phyloP scores from a whole-genome alignment of 2,329 filamentous ascomycete genomes.

The Chrysoporthe deuterocubensis region DNA sequence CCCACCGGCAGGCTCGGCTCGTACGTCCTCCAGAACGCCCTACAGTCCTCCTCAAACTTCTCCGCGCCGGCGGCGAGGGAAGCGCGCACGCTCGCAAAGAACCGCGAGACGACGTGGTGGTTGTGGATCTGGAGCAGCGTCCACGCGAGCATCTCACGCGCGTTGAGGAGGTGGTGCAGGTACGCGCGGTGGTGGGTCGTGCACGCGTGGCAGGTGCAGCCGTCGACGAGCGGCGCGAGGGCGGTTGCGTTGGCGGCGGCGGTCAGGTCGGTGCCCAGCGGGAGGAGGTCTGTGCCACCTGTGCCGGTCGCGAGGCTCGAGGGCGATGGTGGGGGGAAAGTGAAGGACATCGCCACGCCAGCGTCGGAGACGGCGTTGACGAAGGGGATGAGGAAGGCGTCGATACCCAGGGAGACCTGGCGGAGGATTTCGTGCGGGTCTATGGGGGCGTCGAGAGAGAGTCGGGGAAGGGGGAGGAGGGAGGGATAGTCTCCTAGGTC shows the following conservation, averaged over 20 bases:
- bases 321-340: slow-evolving; percentile 60
- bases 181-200: slow-evolving; percentile 83
- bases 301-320: slow-evolving; percentile 1
- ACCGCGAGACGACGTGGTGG: slow-evolving; percentile 69
- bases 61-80: slow-evolving; percentile 62
- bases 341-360: slow-evolving; percentile 81
- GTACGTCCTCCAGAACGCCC: slow-evolving; percentile 59
- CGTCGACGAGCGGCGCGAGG: slow-evolving; percentile 61
- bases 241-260: slow-evolving; percentile 62
- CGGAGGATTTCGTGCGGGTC: slow-evolving; percentile 79
- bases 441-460: slow-evolving; percentile 72
- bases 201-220: slow-evolving; percentile 84
- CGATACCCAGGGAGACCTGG: slow-evolving; percentile 76
- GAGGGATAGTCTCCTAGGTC: slow-evolving; percentile 61
- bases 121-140: slow-evolving; percentile 92
- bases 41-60: slow-evolving; percentile 60
- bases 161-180: slow-evolving; percentile 81
- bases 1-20: slow-evolving; percentile 72
- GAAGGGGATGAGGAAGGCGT: slow-evolving; percentile 80
- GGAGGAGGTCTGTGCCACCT: slow-evolving; percentile 35
- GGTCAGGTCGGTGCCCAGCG: slow-evolving; percentile 83
- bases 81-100: slow-evolving; percentile 73
- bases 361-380: slow-evolving; percentile 76
- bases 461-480: slow-evolving; percentile 67
- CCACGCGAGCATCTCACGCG: slow-evolving; percentile 98